phyloP scores from a whole-genome alignment of 768 basidiomycete species.

The Trametes villosa region DNA sequence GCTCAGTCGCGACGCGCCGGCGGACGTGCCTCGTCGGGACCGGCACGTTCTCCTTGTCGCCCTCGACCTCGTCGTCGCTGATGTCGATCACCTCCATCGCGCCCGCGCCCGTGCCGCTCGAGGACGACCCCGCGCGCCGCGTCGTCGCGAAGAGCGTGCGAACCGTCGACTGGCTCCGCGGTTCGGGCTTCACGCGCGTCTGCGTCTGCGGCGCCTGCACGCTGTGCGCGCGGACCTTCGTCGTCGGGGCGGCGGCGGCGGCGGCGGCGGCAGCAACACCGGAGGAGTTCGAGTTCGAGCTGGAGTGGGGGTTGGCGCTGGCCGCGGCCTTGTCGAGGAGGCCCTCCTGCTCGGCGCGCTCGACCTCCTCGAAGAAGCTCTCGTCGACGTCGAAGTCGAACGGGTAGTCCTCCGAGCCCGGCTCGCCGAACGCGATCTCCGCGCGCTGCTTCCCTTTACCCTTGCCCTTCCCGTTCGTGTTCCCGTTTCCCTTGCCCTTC shows the following conservation, averaged over 20 bases:
- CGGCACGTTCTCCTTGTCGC: constrained; percentile 67
- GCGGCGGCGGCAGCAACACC: too few species aligned
- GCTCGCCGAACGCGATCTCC: constrained; percentile 6
- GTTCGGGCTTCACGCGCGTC: constrained; percentile 17
- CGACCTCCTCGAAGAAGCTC: constrained; percentile 47
- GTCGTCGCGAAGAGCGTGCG: background rate
- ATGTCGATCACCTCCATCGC: constrained; percentile 40
- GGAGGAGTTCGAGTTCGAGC: background rate
- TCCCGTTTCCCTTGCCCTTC: background rate
- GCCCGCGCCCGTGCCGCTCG: background rate
- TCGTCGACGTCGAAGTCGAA: constrained; percentile 42
- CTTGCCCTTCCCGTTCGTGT: background rate
- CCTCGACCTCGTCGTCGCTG: constrained; percentile 51
- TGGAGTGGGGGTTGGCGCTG: background rate
- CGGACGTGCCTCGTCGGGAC: constrained; percentile 55
- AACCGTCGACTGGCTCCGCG: constrained; percentile 1
- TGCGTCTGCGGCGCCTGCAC: background rate
- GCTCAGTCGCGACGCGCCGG: constrained; percentile 36
- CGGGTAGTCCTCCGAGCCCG: constrained; percentile 23
- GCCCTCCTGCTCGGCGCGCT: constrained; percentile 38
- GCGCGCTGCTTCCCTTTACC: constrained; percentile 6
- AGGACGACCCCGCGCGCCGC: background rate
- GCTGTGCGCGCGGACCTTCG: background rate
- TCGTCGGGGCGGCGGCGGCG: background rate
- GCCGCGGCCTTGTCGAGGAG: background rate